Base-by-base conservation (phyloP, 1,139 yeast species). In the Taphrina deformans region DNA sequence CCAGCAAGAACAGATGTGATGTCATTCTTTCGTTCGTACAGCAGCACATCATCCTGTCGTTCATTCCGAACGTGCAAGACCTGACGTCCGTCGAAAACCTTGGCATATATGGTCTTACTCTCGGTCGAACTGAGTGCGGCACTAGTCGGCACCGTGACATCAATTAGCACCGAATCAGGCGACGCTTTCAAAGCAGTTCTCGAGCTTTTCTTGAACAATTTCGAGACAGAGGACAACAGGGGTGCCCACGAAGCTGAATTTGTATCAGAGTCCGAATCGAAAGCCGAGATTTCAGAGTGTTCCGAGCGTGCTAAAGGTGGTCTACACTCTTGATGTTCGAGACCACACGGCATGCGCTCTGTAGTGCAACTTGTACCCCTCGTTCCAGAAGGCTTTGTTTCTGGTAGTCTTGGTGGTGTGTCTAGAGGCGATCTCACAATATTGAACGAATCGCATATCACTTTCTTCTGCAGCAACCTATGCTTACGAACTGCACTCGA, bases 221-320 rank as follows among this genome's bases (percentile, higher is more conserved):
- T 48, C 35, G 21, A 16, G 9, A 26, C 21, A 16, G 35, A n/a
- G 5, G 35, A n/a, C 16, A 26, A 7, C n/a, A 27, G 1, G 26
- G 35, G 52, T 7, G 52, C 52, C 21, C 35, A 23, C 3, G 26
- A 12, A 12, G 7, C 26, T n/a, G 10, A 3, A 14, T 18, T 33
- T n/a, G 44, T 16, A 16, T 51, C 55, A 4, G 55, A 51, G 18
- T 51, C 55, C 1, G 55, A 51, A 4, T 51, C 55, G 27, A 51
- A 51, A 27, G 31, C 29, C 10, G 55, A 51, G 4, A 51, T 18
- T n/a, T 29, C 55, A 1, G 55, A 51, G 18, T 21, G 23, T 10
- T 31, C 21, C 10, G 55, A 51, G n/a, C 55, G 40, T 16, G 27
- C 14, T 10, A 51, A 26, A 12, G 6, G 44, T 7, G 55, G 55